Base-by-base conservation (phyloP, 495 filamentous ascomycete species). In the Aspergillus ostianus region DNA sequence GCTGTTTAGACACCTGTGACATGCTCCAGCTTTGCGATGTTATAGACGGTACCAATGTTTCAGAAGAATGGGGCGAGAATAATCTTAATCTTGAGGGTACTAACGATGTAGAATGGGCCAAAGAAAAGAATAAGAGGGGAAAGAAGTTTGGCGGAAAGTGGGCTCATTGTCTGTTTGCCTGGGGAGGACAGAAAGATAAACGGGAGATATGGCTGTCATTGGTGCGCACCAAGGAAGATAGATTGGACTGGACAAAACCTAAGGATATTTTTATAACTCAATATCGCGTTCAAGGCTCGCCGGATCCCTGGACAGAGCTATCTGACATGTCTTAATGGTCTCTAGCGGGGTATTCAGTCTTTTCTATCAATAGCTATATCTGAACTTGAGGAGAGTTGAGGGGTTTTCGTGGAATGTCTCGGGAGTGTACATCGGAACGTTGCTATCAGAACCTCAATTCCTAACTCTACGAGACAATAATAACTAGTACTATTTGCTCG, bases 31-130 rank as follows among this genome's bases (percentile, higher is more conserved):
- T 76, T 20, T 67, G 62, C 41, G 73, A 76, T 62, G 62, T 73
- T 47, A 68, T 76, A 52, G 73, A 76, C 62, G 73, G 72, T 48
- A 67, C 64, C 26, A 66, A 76, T 61, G 60, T 76, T 49, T 69
- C 73, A 19, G 68, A 73, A 58, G 65, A 73, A 62, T 76, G 73
- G 73, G 73, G 73, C 49, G 53, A 59, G 47, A 47, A 61, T 47
- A 63, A 76, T 50, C 66, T 76, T 44, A 53, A 72, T 18, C 58
- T 76, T 21, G 69, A 76, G 17, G 70, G 70, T 27, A 59, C 60
- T 23, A 70, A 69, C 55, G 70, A 76, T 59, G 55, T 71, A 45
- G 65, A 69, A 53, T 76, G 72, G 72, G 65, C 68, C 50, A 58
- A 48, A 27, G 56, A 56, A 19, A 70, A 68, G 68, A 70, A 70